phyloP scores from a whole-genome alignment of 2,329 filamentous ascomycete genomes.

The Stemphylium lycopersici region DNA sequence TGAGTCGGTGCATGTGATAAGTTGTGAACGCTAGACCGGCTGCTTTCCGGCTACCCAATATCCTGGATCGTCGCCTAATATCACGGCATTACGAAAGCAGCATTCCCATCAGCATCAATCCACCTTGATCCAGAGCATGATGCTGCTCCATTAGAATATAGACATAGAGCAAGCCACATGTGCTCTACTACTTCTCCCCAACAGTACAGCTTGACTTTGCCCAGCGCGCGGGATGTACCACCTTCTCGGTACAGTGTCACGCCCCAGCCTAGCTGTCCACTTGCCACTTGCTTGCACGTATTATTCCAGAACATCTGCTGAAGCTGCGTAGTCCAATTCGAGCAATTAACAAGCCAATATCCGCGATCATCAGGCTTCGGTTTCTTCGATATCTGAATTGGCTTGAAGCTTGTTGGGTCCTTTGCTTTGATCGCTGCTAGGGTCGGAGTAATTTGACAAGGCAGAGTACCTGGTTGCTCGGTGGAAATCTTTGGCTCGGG shows the following conservation, averaged over 20 bases:
- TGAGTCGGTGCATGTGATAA: not conserved
- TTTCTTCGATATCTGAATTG: constrained; percentile 51
- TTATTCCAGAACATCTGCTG: constrained; percentile 67
- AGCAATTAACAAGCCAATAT: constrained; percentile 72
- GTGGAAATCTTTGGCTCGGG: constrained; percentile 33
- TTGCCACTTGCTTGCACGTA: constrained; percentile 64
- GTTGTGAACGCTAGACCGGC: not conserved
- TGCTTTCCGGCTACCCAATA: not conserved
- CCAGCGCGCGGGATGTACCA: constrained; percentile 25
- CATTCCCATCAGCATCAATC: constrained; percentile 67
- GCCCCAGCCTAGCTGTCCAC: constrained; percentile 70
- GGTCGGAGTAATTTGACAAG: constrained; percentile 37
- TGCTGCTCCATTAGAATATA: constrained; percentile 70
- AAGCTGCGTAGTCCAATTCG: constrained; percentile 57
- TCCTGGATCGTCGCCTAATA: not conserved
- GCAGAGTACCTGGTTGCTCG: constrained; percentile 22
- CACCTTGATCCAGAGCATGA: constrained; percentile 66
- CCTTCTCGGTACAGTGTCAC: constrained; percentile 59
- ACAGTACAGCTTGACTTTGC: constrained; percentile 70
- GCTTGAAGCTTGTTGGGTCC: constrained; percentile 42
- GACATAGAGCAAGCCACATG: constrained; percentile 75
- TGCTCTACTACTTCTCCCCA: constrained; percentile 78
- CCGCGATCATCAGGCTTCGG: constrained; percentile 72
- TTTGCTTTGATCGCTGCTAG: constrained; percentile 36
- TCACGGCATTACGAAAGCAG: constrained; percentile 59